A percentile compares a stretch with the other conserved stretches of the same genome.
Evolutionary conservation across 2,329 filamentous ascomycete genomes (phyloP).

Genomic region (Gaeumannomyces tritici): DNA sequence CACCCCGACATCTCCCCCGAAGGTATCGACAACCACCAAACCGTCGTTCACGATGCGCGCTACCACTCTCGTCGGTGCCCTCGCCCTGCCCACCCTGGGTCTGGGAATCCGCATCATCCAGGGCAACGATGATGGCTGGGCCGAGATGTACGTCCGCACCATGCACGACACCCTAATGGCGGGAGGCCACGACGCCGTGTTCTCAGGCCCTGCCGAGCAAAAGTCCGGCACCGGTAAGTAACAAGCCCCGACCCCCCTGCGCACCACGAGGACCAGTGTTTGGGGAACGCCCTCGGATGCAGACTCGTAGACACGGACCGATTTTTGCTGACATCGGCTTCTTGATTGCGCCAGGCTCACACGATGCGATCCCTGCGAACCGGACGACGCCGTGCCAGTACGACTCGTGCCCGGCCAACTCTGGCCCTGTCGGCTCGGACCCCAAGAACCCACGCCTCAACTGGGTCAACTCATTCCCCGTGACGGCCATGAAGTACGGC

Average conservation of each 20-base stretch:
- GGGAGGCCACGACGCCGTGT: slow-evolving; percentile 49
- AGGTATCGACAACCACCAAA: not conserved
- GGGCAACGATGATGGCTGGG: slow-evolving; percentile 67
- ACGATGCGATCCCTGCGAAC: slow-evolving; percentile 33
- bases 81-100: slow-evolving; percentile 1
- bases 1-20: not conserved
- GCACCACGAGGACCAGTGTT: not conserved
- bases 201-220: slow-evolving; percentile 59
- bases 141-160: slow-evolving; percentile 54
- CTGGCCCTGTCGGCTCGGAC: slow-evolving; percentile 47
- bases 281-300: no score
- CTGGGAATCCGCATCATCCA: slow-evolving; percentile 45
- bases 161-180: slow-evolving; percentile 45
- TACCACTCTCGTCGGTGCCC: not conserved
- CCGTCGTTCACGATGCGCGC: slow-evolving; percentile 1
- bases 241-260: not conserved
- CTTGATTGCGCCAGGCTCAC: slow-evolving; percentile 33
- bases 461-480: slow-evolving; percentile 64
- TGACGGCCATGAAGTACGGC: slow-evolving; percentile 54
- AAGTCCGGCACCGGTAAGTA: slow-evolving; percentile 49
- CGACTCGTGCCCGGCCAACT: slow-evolving; percentile 48
- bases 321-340: not conserved
- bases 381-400: slow-evolving; percentile 48
- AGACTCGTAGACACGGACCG: no score
- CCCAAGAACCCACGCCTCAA: slow-evolving; percentile 47